phyloP scores from a whole-genome alignment of 2,329 filamentous ascomycete genomes.

The Xylaria sp. region DNA sequence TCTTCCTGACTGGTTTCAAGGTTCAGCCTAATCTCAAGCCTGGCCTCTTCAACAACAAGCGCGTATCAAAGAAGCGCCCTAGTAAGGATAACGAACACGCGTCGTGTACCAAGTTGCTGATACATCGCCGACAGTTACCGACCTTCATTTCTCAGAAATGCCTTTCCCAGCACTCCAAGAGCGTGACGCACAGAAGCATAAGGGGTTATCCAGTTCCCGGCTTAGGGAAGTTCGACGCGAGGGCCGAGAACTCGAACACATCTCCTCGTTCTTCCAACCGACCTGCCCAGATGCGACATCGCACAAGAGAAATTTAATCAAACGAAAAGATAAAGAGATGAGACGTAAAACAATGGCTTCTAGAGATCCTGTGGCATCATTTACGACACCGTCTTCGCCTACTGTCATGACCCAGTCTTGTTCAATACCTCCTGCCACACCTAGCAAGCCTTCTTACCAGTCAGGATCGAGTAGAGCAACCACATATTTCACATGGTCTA shows the following conservation, averaged over 20 bases:
- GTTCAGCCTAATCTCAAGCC: slow-evolving; percentile 50
- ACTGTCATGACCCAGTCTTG: neutral
- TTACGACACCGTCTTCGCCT: slow-evolving; percentile 31
- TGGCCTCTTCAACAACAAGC: slow-evolving; percentile 60
- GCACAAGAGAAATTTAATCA: slow-evolving; percentile 18
- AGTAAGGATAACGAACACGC: slow-evolving; percentile 49
- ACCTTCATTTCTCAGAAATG: slow-evolving; percentile 65
- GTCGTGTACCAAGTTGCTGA: slow-evolving; percentile 15
- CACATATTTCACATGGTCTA: slow-evolving; percentile 47
- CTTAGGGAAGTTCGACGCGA: slow-evolving; percentile 45
- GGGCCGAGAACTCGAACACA: slow-evolving; percentile 51
- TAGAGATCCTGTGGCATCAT: slow-evolving; percentile 14
- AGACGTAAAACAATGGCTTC: neutral
- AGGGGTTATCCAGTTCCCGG: slow-evolving; percentile 42
- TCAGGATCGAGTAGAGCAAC: slow-evolving; percentile 37
- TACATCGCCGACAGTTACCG: slow-evolving; percentile 55
- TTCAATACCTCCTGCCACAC: neutral
- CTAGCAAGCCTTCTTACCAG: neutral
- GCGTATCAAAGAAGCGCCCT: slow-evolving; percentile 51
- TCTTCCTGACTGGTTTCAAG: slow-evolving; percentile 39
- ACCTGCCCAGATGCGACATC: slow-evolving; percentile 23
- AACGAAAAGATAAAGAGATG: slow-evolving; percentile 8
- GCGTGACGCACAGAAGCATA: slow-evolving; percentile 38
- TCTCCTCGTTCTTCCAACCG: slow-evolving; percentile 53
- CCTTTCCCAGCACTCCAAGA: slow-evolving; percentile 53